Evolutionary conservation across 257 asterid genomes (phyloP), one percentile per base, ranked within the genome.

Genomic region (Petrea volubilis): DNA sequence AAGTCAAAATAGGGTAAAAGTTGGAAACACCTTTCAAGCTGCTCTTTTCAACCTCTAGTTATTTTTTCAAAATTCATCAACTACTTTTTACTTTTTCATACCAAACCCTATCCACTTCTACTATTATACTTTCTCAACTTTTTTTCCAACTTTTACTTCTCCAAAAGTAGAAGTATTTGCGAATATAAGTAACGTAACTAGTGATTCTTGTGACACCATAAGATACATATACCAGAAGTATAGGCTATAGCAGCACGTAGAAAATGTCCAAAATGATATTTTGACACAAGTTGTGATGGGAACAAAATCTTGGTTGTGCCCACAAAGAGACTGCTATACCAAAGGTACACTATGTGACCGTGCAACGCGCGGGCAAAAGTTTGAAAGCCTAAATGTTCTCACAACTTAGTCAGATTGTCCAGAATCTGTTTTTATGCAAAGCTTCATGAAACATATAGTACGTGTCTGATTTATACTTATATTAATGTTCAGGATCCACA

Each of bases 401-500:
- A 63, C n/a, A 61, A 38, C 38, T 11, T 10, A 23, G n/a, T 23
- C 21, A 7, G 10, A 36, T 41, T 4, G 53, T 58, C 38, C 50
- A 51, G 60, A 23, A 28, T 25, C 33, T 65, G 14, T 14, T 40
- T 27, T 58, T 28, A 46, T 69, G 31, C 24, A 33, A 13, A 10
- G 15, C 38, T 51, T 70, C 56, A 29, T 50, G 31, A 33, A 10
- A 31, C 34, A 36, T 50, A 25, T 52, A 31, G 38, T 43, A 52
- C 5, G 31, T 24, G 29, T 60, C 70, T 75, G 14, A 47, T 47
- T 56, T 47, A 7, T 27, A 40, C 23, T 40, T 68, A 25, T 61
- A 52, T 40, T 44, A 38, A 44, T 12, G 3, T 63, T 63, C 82
- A 89, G 96, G 94, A 85, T 55, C 94, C 94, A 5, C 60, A 59